Percentiles rank a stretch among this genome's conserved stretches.
Conservation (phyloP, 148 eudicot species). For the Persicaria tinctoria region DNA sequence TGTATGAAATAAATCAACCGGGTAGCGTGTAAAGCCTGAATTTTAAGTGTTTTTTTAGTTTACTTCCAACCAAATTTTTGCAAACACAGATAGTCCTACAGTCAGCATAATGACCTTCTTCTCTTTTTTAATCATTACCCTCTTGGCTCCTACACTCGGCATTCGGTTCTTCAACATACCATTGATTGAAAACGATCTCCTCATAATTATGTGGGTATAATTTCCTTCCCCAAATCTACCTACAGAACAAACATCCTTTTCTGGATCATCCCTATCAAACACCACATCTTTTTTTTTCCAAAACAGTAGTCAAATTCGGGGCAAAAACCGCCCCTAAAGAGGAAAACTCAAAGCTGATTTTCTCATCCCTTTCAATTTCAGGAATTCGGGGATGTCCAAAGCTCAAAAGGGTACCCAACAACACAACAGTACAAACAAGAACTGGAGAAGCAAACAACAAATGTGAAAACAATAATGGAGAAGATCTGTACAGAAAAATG, state of each 20-base stretch:
- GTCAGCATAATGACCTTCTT: too few relatives aligned
- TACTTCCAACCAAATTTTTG: too few relatives aligned
- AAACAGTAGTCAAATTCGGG: conserved; percentile 18
- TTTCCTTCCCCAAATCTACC: conserved; percentile 17
- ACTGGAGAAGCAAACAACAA: conserved; percentile 64
- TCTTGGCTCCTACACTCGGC: conserved; percentile 12
- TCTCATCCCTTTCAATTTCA: conserved; percentile 40
- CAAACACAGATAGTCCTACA: too few relatives aligned
- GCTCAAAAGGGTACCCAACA: conserved; percentile 72
- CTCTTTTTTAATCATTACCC: too few relatives aligned
- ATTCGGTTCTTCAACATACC: conserved; percentile 15
- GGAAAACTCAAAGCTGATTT: conserved; percentile 14
- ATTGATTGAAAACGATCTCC: conserved; percentile 23
- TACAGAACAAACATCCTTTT: conserved; percentile 20
- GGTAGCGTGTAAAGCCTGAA: too few relatives aligned
- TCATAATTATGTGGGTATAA: conserved; percentile 20
- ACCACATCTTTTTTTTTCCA: conserved; percentile 26
- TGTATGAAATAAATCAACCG: too few relatives aligned
- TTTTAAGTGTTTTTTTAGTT: too few relatives aligned
- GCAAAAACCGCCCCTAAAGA: conserved; percentile 21
- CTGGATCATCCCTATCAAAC: conserved; percentile 22
- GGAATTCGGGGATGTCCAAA: conserved; percentile 48
- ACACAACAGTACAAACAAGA: conserved; percentile 60
- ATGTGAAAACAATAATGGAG: conserved; percentile 48
- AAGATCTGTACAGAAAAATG: conserved; percentile 43